These are phyloP conservation scores for Peniophora sp. DNA, from an alignment of 1,284 basidiomycete species.

Conservation along the genomic window DNA sequence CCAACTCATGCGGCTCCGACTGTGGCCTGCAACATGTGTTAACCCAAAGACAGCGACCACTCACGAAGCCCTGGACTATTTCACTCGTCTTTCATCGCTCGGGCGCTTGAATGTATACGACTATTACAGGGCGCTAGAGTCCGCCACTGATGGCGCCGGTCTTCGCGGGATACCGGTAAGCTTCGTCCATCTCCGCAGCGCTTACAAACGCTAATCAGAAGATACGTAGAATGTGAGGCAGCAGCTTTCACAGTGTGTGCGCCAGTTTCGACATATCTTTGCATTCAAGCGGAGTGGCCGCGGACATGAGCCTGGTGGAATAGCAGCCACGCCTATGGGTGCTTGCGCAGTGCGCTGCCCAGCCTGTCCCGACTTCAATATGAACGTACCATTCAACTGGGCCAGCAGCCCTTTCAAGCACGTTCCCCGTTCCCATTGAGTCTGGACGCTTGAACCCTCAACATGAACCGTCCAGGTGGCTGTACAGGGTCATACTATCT, in stretches of 20 bases:
- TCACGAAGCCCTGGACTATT: conserved; percentile 3
- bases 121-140: not conserved
- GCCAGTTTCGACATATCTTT: conserved; percentile 13
- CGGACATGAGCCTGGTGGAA: conserved; percentile 12
- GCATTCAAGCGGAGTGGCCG: conserved; percentile 17
- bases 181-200: too few relatives aligned
- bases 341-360: conserved; percentile 17
- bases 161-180: not conserved
- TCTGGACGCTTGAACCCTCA: not conserved
- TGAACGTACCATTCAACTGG: conserved; percentile 17
- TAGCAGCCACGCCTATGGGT: conserved; percentile 6
- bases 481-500: conserved; percentile 17
- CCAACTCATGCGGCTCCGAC: conserved; percentile 2
- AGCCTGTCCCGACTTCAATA: conserved; percentile 20
- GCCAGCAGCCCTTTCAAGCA: not conserved
- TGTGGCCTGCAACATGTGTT: not conserved
- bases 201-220: too few relatives aligned
- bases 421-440: not conserved
- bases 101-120: not conserved
- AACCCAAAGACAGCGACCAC: conserved; percentile 6
- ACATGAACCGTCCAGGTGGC: conserved; percentile 9
- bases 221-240: not conserved
- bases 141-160: not conserved
- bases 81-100: not conserved
- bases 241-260: not conserved